Evolutionary conservation across 2,329 filamentous ascomycete genomes (phyloP), one percentile per base, ranked within the genome.

Genomic region (Calonectria fujianensis): DNA sequence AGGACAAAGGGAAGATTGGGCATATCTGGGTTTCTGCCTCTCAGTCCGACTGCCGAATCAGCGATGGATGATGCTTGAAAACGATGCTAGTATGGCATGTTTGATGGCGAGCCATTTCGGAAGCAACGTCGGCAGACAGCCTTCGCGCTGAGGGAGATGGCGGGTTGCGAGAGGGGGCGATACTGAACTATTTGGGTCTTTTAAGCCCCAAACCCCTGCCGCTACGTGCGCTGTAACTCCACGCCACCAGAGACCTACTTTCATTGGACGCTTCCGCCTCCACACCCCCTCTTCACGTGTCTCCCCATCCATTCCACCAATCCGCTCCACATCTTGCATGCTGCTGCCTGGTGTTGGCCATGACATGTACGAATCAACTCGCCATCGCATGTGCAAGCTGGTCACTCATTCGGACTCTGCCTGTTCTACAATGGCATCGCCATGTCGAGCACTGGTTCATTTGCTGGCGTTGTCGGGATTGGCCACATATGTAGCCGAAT

Each of bases 121-220:
- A 32, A 31, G 32, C 48, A 35, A 67, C 65, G 74, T 73, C 74
- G 70, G 68, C 77, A 72, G 75, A 69, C 61, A 41, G 76, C 73
- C 64, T 73, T 70, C 41, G 67, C 68, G 74, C 74, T 65, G 74
- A 75, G 76, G 76, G 80, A 81, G 80, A 80, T 75, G 77, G 76
- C 79, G 77, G 78, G 75, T 78, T 82, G 70, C 64, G 75, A 82
- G 82, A 83, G 86, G 87, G 88, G 87, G 88, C 86, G 85, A 84
- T 82, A 81, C 82, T 85, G 85, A 84, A 85, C 86, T 90, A 89
- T 91, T 89, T 91, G 89, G 88, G 85, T 87, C 85, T 87, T 89
- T 90, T 89, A 90, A 89, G 85, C 80, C 82, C 83, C 80, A 82
- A 66, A 74, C 76, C 79, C 79, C 80, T 82, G 80, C 72, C 69